phyloP scores from a whole-genome alignment of 257 asterid species.

The Scutellaria galericulata region DNA sequence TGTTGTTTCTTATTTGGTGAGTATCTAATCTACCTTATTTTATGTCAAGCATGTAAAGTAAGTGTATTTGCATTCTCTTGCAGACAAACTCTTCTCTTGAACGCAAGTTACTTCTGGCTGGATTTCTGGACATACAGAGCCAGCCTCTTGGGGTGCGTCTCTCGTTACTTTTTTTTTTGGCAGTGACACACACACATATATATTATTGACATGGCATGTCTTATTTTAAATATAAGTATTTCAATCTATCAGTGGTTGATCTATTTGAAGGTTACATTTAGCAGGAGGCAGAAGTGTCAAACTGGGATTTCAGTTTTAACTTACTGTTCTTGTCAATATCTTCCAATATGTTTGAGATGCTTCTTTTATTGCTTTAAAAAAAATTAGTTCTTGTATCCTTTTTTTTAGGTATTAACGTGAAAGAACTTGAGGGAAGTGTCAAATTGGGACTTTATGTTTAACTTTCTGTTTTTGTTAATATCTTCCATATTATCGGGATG shows the following conservation, averaged over 20 bases:
- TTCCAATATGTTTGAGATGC: neutral
- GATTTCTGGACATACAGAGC: slow-evolving; percentile 69
- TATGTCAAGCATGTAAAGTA: slow-evolving; percentile 22
- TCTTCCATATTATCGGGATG: neutral
- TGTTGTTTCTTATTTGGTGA: slow-evolving; percentile 7
- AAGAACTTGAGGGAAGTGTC: neutral
- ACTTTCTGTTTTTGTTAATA: slow-evolving; percentile 6
- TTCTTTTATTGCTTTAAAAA: neutral
- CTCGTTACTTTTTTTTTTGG: neutral
- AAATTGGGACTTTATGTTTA: slow-evolving; percentile 7
- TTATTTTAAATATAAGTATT: neutral
- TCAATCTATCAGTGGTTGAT: neutral
- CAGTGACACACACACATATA: neutral
- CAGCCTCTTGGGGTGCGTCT: slow-evolving; percentile 67
- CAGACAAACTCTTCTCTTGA: slow-evolving; percentile 68
- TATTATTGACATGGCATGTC: neutral
- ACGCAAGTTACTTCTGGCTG: slow-evolving; percentile 75
- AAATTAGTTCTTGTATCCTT: too few relatives aligned
- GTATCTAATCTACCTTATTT: neutral
- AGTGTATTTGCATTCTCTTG: slow-evolving; percentile 32
- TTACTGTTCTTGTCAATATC: neutral
- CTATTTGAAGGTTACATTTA: slow-evolving; percentile 10
- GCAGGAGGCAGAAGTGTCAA: neutral
- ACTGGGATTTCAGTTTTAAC: slow-evolving; percentile 21
- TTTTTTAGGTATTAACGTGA: too few relatives aligned